phyloP scores from a whole-genome alignment of 2,329 filamentous ascomycete species.

The Fusarium sp. region DNA sequence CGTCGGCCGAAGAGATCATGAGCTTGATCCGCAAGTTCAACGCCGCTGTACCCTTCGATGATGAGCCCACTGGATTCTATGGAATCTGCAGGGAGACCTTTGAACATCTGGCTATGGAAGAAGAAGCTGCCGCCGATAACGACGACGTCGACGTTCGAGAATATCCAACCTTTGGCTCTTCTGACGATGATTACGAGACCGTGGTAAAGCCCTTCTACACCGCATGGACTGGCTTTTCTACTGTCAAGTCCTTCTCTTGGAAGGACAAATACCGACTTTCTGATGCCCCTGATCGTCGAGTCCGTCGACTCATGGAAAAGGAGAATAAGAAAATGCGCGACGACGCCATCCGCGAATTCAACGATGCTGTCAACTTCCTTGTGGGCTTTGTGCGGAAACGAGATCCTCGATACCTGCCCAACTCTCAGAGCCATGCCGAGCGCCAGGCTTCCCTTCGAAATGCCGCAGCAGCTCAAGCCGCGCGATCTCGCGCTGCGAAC shows the following conservation, averaged over 20 bases:
- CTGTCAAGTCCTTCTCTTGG: conserved; percentile 89
- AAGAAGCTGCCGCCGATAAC: conserved; percentile 78
- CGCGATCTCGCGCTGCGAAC: conserved; percentile 82
- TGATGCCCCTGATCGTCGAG: conserved; percentile 86
- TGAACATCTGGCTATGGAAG: conserved; percentile 81
- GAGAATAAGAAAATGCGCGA: conserved; percentile 89
- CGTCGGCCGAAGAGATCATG: conserved; percentile 82
- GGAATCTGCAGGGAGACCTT: conserved; percentile 82
- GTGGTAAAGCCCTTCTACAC: conserved; percentile 84
- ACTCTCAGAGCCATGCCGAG: conserved; percentile 81
- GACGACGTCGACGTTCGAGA: conserved; percentile 68
- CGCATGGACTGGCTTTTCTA: conserved; percentile 83
- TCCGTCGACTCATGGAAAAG: conserved; percentile 90
- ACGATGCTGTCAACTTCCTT: conserved; percentile 87
- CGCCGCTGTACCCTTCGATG: conserved; percentile 79
- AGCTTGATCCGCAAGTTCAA: conserved; percentile 84
- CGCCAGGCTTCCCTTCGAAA: conserved; percentile 81
- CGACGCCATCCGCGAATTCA: conserved; percentile 86
- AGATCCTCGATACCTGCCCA: conserved; percentile 84
- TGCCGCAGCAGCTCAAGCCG: conserved; percentile 84
- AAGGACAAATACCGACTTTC: conserved; percentile 84
- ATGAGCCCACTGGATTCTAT: conserved; percentile 86
- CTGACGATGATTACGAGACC: conserved; percentile 79
- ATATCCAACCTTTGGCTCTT: conserved; percentile 86
- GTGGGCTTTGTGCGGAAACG: conserved; percentile 91